Base-by-base conservation (phyloP, 306 rosid genomes). In the Neltuma alba region DNA sequence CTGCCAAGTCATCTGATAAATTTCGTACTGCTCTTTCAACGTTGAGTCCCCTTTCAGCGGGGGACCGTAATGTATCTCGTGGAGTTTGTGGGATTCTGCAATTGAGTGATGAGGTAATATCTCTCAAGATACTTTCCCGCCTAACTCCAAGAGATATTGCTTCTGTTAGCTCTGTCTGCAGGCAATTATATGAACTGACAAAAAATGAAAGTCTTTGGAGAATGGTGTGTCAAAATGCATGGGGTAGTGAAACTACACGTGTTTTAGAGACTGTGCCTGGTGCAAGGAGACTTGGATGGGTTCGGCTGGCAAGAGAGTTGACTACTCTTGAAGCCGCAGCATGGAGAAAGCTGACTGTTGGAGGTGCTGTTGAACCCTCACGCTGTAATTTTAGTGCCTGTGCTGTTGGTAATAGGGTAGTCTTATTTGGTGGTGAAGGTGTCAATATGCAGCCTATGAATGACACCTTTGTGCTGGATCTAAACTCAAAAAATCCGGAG, bases 391-490 rank as follows among this genome's bases (percentile, higher is more conserved):
- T 96, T 70, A 93, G 98, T 86, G 98, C 99, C 64, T 96, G 99
- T 86, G 99, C 98, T 11, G 98, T 96, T 78, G 99, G 99, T 37
- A 96, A 96, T 76, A 94, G 99, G 37, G 91, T 96, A 76, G 99
- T 96, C 64, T 93, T 96, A 79, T 96, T 96, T 78, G 99, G 99
- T 37, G 99, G 99, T 64, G 99, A 96, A 86, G 98, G 99, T 66
- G 98, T 96, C 69, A 91, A 96, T 83, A 96, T 96, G 99, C 97
- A 96, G 81, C 99, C 99, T 7, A 96, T 96, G 99, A 96, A 96
- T 75, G 99, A 96, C 81, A 96, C 99, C 33, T 96, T 96, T 36
- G 96, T 96, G 62, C 82, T 96, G 78, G 99, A 96, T 83, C 88
- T 96, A 45, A 93, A 91, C 85, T 82, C 98, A 36, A 91, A 88